Evolutionary conservation across 257 asterid species (phyloP).

Genomic region (Solanum corneliomulleri): DNA sequence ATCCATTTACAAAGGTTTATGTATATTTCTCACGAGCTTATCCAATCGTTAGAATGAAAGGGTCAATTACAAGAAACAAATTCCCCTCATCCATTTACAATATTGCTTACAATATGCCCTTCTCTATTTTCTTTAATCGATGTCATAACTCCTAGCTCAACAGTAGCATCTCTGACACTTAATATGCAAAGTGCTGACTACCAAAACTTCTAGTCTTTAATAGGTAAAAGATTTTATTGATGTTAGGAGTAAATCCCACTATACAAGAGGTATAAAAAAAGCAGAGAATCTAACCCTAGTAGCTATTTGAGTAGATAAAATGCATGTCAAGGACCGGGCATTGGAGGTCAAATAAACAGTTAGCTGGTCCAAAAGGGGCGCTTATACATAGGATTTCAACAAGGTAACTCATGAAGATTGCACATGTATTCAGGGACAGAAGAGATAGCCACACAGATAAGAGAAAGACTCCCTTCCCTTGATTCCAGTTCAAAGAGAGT

Average conservation of each 20-base stretch:
- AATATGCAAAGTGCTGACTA: background rate
- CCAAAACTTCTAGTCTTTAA: background rate
- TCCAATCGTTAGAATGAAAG: background rate
- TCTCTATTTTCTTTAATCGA: background rate
- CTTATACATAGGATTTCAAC: background rate
- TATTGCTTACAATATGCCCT: background rate
- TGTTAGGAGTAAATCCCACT: background rate
- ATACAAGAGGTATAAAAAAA: background rate
- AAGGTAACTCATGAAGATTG: background rate
- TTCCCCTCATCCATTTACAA: background rate
- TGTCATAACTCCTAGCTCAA: background rate
- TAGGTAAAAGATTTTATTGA: background rate
- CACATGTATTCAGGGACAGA: background rate
- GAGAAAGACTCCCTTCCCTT: background rate
- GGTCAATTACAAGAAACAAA: background rate
- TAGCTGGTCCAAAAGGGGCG: background rate
- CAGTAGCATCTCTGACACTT: background rate
- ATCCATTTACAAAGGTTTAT: background rate
- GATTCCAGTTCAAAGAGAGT: background rate
- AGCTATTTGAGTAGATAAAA: background rate
- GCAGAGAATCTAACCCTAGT: background rate
- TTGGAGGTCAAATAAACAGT: background rate
- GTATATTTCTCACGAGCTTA: background rate
- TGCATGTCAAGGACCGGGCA: background rate
- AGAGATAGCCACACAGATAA: background rate